Evolutionary conservation across 495 filamentous ascomycete species (phyloP).

Genomic region (Thermothielavioides terrestris): DNA sequence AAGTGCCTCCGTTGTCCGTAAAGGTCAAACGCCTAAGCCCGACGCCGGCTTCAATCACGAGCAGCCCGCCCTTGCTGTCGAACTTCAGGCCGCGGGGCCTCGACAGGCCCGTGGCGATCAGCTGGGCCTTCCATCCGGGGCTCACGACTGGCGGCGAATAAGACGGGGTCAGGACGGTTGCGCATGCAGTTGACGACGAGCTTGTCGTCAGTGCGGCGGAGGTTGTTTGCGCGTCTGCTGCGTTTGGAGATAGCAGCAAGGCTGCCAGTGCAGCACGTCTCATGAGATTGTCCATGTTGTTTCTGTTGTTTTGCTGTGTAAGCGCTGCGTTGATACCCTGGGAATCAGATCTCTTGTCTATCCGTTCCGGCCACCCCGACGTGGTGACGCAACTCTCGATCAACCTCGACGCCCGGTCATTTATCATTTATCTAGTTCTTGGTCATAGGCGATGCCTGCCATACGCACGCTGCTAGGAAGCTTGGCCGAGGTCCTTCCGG

Average conservation of each 20-base stretch:
- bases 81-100: constrained; percentile 52
- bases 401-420: too few relatives aligned
- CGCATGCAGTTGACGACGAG: constrained; percentile 16
- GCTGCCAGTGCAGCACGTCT: constrained; percentile 2
- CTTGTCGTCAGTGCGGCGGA: neutral
- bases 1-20: constrained; percentile 36
- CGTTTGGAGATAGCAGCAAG: neutral
- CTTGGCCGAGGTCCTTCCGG: too few relatives aligned
- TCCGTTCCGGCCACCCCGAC: too few relatives aligned
- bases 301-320: too few relatives aligned
- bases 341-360: neutral
- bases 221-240: neutral
- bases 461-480: too few relatives aligned
- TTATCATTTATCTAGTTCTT: too few relatives aligned
- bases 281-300: constrained; percentile 1
- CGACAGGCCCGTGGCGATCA: constrained; percentile 46
- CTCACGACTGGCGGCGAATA: constrained; percentile 42
- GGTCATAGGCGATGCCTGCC: too few relatives aligned
- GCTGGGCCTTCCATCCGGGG: constrained; percentile 46
- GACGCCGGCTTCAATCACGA: constrained; percentile 47
- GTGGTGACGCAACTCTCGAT: too few relatives aligned
- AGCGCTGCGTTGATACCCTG: neutral
- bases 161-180: constrained; percentile 13
- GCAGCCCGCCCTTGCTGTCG: constrained; percentile 49
- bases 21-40: constrained; percentile 50